Conservation (phyloP, 1,139 yeast genomes). For the Lodderomyces orthopsilosis region DNA sequence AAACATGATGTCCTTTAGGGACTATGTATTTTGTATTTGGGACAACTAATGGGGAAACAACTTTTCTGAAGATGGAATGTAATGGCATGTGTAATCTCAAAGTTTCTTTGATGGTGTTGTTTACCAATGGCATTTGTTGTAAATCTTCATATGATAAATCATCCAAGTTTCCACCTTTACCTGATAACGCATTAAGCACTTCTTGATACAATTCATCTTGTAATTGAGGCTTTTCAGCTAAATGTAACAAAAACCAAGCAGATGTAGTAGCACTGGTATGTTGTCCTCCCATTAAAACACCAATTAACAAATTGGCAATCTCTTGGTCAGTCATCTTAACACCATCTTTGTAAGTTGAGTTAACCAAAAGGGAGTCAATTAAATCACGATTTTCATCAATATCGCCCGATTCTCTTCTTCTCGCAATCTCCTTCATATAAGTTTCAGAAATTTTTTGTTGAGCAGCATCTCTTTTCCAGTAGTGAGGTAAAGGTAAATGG, state of each 20-base stretch:
- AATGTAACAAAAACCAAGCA: slow-evolving; percentile 89
- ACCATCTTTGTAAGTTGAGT: slow-evolving; percentile 89
- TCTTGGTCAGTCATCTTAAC: slow-evolving; percentile 91
- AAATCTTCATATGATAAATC: slow-evolving; percentile 79
- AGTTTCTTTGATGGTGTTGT: slow-evolving; percentile 86
- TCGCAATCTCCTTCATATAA: slow-evolving; percentile 71
- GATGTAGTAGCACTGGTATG: slow-evolving; percentile 97
- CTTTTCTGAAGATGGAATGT: slow-evolving; percentile 94
- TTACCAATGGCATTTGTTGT: slow-evolving; percentile 76
- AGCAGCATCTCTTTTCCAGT: slow-evolving; percentile 82
- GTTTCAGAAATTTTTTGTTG: slow-evolving; percentile 77
- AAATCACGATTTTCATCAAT: slow-evolving; percentile 79
- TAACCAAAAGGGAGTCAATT: slow-evolving; percentile 81
- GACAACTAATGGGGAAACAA: slow-evolving; percentile 70
- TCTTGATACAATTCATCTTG: slow-evolving; percentile 80
- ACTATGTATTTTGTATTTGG: slow-evolving; percentile 80
- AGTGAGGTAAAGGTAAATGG: slow-evolving; percentile 83
- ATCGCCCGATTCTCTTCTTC: slow-evolving; percentile 73
- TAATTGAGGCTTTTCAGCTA: slow-evolving; percentile 80
- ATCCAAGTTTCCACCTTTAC: slow-evolving; percentile 42
- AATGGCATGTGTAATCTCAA: slow-evolving; percentile 94
- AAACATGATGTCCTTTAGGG: slow-evolving; percentile 84
- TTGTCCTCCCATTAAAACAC: slow-evolving; percentile 98
- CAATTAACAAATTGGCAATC: slow-evolving; percentile 90
- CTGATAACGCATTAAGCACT: slow-evolving; percentile 61